Evolutionary conservation across 1,284 basidiomycete species (phyloP).

Genomic region (Vanrija sp.): DNA sequence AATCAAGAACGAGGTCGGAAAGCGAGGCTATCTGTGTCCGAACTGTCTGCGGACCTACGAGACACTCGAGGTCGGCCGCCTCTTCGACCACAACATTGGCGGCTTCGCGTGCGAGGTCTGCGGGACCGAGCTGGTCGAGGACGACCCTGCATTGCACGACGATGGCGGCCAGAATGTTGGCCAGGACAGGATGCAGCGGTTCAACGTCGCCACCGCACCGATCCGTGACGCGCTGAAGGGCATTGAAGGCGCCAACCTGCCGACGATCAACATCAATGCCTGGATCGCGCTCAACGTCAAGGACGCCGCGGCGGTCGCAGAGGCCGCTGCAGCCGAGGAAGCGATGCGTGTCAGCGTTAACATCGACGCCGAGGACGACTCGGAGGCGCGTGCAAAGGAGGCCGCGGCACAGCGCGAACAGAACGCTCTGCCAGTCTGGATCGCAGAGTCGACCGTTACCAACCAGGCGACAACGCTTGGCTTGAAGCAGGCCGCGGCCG

Average conservation of each 20-base stretch:
- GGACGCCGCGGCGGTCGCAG: conserved; percentile 60
- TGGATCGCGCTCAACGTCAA: conserved; percentile 46
- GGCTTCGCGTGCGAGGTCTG: conserved; percentile 55
- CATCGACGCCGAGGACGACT: conserved; percentile 74
- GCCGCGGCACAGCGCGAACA: conserved; percentile 79
- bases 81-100: conserved; percentile 52
- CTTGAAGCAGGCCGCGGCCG: conserved; percentile 21
- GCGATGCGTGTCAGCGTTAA: conserved; percentile 60
- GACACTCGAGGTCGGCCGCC: conserved; percentile 80
- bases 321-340: conserved; percentile 59
- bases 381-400: conserved; percentile 67
- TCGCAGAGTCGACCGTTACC: conserved; percentile 88
- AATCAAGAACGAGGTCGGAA: conserved; percentile 80
- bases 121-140: conserved; percentile 76
- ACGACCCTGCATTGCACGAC: conserved; percentile 60
- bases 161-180: conserved; percentile 6
- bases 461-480: conserved; percentile 86
- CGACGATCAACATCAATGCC: conserved; percentile 39
- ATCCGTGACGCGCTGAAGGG: conserved; percentile 81
- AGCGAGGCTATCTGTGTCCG: conserved; percentile 93
- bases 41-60: conserved; percentile 80
- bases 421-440: conserved; percentile 89
- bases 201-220: conserved; percentile 85
- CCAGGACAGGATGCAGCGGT: conserved; percentile 93
- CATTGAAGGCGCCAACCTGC: conserved; percentile 63